A percentile compares a stretch with the other conserved stretches of the same genome.
Evolutionary conservation across 495 filamentous ascomycete species (phyloP).

Genomic region (Letharia lupina): DNA sequence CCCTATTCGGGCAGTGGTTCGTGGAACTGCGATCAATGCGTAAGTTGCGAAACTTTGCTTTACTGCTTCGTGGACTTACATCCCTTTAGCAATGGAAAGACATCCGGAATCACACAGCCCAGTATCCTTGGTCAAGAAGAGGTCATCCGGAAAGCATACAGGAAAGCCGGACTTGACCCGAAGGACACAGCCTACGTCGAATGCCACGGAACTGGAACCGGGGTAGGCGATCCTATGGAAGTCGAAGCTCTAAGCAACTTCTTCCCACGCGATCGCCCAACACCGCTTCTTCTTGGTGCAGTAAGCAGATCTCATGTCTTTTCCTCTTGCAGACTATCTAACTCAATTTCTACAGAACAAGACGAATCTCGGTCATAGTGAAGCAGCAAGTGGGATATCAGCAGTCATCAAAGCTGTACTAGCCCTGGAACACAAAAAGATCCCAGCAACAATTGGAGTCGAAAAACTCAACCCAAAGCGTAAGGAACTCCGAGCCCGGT

Average conservation of each 20-base stretch:
- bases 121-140: background rate
- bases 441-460: conserved; percentile 39
- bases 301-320: too few species aligned
- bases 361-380: conserved; percentile 38
- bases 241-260: conserved; percentile 4
- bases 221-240: conserved; percentile 26
- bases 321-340: too few species aligned
- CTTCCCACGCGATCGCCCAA: too few species aligned
- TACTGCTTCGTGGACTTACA: too few species aligned
- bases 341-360: too few species aligned
- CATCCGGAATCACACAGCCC: background rate
- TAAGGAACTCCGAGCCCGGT: too few species aligned
- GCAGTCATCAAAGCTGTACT: conserved; percentile 46
- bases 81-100: background rate
- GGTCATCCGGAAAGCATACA: background rate
- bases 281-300: too few species aligned
- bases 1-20: conserved; percentile 51
- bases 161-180: background rate
- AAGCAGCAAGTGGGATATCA: conserved; percentile 37
- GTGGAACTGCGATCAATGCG: conserved; percentile 43
- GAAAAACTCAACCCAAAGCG: conserved; percentile 31
- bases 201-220: conserved; percentile 22
- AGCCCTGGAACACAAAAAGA: conserved; percentile 36
- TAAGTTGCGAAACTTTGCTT: too few species aligned
- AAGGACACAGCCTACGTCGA: background rate